Evolutionary conservation across 768 basidiomycete genomes (phyloP), one percentile per base, ranked within the genome.

Genomic region (Leccinum olivaceopallidum): DNA sequence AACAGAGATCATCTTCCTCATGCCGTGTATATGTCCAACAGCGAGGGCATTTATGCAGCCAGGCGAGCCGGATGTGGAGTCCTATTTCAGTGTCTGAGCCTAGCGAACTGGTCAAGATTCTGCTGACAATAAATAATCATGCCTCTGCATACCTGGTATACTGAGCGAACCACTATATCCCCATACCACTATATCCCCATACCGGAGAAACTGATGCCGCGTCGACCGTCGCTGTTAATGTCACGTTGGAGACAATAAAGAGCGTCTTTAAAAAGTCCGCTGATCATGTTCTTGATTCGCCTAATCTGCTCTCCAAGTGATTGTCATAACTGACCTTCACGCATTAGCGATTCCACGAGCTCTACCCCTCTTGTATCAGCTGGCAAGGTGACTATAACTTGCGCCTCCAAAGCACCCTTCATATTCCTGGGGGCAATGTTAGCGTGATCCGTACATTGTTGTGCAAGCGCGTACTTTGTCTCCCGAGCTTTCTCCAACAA

Each of bases 231-330:
- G 84, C 80, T 1, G 73, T 26, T 26, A 26, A 26, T 26, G 26
- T 26, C 26, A 26, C 89, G 57, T 90, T 81, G 1, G 94, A 95
- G 2, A 92, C 89, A 56, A 92, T 90, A 74, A 93, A 94, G 6
- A 96, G 77, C 0, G 85, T 87, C 67, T 85, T 86, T 26, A 95
- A 74, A 60, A 85, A 80, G 16, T 73, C 67, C 68, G 83, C 93
- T 92, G 67, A 28, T n/a, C 20, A 24, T n/a, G 12, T 22, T 13
- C 18, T 28, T 53, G 6, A 44, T 32, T 55, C 16, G 61, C 28
- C 20, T 1, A 18, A 6, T 26, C 26, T 26, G 26, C 26, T 26
- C 26, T 26, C 26, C 26, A 26, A 24, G n/a, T 36, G 6, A 26
- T 3, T 10, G 34, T 56, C 30, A 36, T 48, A 18, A 49, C 61